Evolutionary conservation across 2,329 filamentous ascomycete genomes (phyloP).

Genomic region (Botrytis paeoniae): DNA sequence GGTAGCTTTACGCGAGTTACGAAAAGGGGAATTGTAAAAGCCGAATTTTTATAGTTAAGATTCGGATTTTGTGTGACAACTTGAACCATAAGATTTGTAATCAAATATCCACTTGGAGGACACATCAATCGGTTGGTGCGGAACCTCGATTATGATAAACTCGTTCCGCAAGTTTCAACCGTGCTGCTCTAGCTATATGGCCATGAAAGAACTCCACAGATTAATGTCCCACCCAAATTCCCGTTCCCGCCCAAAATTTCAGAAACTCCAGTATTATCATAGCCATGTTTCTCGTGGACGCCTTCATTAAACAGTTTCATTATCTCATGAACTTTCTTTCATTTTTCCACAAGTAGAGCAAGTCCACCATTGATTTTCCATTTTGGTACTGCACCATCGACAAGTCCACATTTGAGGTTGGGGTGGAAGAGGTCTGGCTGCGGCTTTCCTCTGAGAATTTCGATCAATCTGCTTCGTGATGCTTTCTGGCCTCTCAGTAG

Average conservation of each 20-base stretch:
- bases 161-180: background rate
- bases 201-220: background rate
- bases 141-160: background rate
- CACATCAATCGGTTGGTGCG: background rate
- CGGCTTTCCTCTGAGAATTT: conserved; percentile 13
- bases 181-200: conserved; percentile 2
- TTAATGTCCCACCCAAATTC: background rate
- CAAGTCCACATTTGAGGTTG: conserved; percentile 47
- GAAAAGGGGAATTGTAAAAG: background rate
- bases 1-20: background rate
- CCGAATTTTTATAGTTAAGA: background rate
- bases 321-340: conserved; percentile 47
- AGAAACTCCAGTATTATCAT: background rate
- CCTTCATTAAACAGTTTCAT: background rate
- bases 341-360: conserved; percentile 54
- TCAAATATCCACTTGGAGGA: background rate
- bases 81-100: conserved; percentile 1
- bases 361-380: conserved; percentile 56
- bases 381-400: conserved; percentile 47
- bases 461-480: conserved; percentile 31
- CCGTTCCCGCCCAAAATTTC: background rate
- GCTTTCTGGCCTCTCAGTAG: conserved; percentile 42
- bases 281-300: background rate
- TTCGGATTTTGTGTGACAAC: background rate
- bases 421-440: conserved; percentile 20